Conservation (phyloP, 768 basidiomycete species). For the Panaeolus papilionaceus region DNA sequence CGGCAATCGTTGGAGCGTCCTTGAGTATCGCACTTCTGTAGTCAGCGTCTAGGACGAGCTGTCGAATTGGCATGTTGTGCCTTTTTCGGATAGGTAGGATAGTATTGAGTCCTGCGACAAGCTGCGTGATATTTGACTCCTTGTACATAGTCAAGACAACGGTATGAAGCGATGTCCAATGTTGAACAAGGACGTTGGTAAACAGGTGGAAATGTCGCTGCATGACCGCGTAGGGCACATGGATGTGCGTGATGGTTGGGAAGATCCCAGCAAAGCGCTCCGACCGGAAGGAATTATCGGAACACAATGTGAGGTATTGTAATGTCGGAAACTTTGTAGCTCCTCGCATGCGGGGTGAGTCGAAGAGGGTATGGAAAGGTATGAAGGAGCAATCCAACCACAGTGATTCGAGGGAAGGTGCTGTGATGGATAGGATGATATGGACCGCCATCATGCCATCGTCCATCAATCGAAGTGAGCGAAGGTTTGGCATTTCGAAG, state of each 20-base stretch:
- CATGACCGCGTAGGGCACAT: constrained; percentile 33
- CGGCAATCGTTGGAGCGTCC: constrained; percentile 13
- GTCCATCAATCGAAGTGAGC: constrained; percentile 36
- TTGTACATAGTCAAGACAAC: constrained; percentile 36
- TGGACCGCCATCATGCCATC: constrained; percentile 31
- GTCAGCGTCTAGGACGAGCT: constrained; percentile 33
- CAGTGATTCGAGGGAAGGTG: constrained; percentile 41
- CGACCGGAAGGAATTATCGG: constrained; percentile 29
- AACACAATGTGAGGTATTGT: constrained; percentile 39
- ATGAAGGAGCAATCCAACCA: constrained; percentile 39
- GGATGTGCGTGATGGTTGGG: constrained; percentile 39
- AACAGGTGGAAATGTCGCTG: constrained; percentile 28
- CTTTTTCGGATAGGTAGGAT: constrained; percentile 27
- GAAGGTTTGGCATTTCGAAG: constrained; percentile 31
- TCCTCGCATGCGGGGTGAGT: constrained; percentile 28
- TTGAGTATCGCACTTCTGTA: constrained; percentile 21
- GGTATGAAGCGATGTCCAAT: constrained; percentile 28
- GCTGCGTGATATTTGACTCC: constrained; percentile 28
- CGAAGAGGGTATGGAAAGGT: constrained; percentile 28
- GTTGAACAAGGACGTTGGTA: constrained; percentile 23
- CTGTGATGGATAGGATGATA: constrained; percentile 34
- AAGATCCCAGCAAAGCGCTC: constrained; percentile 32
- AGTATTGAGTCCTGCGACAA: constrained; percentile 26
- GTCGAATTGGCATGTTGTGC: constrained; percentile 27
- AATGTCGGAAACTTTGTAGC: constrained; percentile 36